Evolutionary conservation across 2,329 filamentous ascomycete genomes (phyloP), one percentile per base, ranked within the genome.

Genomic region (Colletotrichum simmondsii): DNA sequence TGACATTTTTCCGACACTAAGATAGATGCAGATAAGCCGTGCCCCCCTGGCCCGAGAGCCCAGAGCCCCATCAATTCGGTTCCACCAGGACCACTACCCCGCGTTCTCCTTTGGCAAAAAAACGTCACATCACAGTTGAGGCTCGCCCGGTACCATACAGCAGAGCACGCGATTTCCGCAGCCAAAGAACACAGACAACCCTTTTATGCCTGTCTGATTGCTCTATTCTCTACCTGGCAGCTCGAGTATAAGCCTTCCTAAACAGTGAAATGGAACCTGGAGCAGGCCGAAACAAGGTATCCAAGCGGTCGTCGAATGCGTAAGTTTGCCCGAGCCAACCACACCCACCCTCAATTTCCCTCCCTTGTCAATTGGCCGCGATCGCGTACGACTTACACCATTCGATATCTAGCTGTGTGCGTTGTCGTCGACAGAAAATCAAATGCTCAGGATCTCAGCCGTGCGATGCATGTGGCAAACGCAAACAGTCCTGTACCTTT

Each of bases 361-460:
- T n/a, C 19, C 19, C 42, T 49, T 49, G 37, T 42, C 37, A 42
- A 49, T 19, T 49, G 4, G 42, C 19, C 7, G 42, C 42, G 19
- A n/a, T 42, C 16, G 37, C 3, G 37, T 7, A 42, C 37, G 42
- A 49, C 42, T 49, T 22, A 22, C 19, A 22, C 42, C 19, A 19
- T 42, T 49, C 19, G 11, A 52, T 35, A 19, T 1, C 6, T 24
- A 86, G 85, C 53, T 86, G 85, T 73, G 78, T 79, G 59, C 81
- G 84, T 74, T 87, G 85, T 73, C 83, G 85, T 30, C 80, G 81
- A 0, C 84, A 85, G 35, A 86, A 87, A 72, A 85, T 86, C 30
- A 86, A 85, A 74, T 86, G 85, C 68, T 86, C 85, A 0, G 85
- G 85, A 1, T 81, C 82, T 4, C 79, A 81, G 28, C 85, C 85